Evolutionary conservation across 495 filamentous ascomycete species (phyloP), one percentile per base, ranked within the genome.

Genomic region (Peziza echinospora): DNA sequence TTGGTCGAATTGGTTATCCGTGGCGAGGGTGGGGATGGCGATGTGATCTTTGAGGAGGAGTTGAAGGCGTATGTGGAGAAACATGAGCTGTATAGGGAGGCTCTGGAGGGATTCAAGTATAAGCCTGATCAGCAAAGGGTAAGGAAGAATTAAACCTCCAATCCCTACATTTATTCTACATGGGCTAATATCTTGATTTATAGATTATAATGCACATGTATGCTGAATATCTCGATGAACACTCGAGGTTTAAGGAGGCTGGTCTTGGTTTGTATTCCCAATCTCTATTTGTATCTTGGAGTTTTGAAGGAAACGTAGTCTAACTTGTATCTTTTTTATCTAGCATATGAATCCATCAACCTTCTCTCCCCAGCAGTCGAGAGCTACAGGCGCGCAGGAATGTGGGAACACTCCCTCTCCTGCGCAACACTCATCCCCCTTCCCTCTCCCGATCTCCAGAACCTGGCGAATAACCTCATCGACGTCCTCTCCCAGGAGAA

Each of bases 371-470:
- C 73, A 23, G 89, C 89, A 2, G 82, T 77, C 49, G 72, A 74
- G 53, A 78, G 75, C 56, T 97, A 87, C 63, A 73, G 78, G 47
- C 71, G 75, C 11, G 81, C 83, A n/a, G 76, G 79, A 24, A 72
- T 76, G 54, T 97, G 89, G 89, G 81, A 79, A 49, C 86, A 96
- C 62, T 80, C 81, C 9, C 70, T 97, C 50, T 84, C 78, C 62
- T 67, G 66, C 49, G 81, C 82, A 5, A 72, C 75, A 46, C 73
- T 82, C 52, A 72, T 76, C 5, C 69, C 75, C 11, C 52, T 86
- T 4, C 58, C 72, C 0, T 44, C 63, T 3, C 57, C 65, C 1
- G 75, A 80, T 1, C 61, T 92, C 19, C 55, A 59, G 5, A 65
- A 69, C 10, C 77, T 93, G 19, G 84, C 81, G 21, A 62, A 55